A percentile compares a stretch with the other conserved stretches of the same genome.
Conservation (phyloP, 2,329 filamentous ascomycete genomes). For the Claviceps fusiformis region DNA sequence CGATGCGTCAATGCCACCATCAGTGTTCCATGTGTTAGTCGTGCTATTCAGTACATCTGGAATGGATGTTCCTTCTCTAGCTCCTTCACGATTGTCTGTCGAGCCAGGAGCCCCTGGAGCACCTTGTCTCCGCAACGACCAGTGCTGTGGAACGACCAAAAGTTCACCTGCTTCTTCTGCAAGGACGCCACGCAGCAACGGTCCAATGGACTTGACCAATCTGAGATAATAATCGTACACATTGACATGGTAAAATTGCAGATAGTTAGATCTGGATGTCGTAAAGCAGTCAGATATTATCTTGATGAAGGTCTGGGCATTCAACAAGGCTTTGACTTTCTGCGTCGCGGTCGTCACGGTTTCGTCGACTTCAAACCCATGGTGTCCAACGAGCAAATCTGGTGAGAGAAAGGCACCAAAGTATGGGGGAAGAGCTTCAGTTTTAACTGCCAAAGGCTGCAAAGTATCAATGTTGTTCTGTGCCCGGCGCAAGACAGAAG, state of each 20-base stretch:
- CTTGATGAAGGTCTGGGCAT: constrained; percentile 61
- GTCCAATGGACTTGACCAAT: constrained; percentile 63
- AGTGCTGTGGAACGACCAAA: constrained; percentile 57
- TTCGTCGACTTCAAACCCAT: constrained; percentile 21
- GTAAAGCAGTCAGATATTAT: constrained; percentile 64
- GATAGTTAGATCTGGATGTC: constrained; percentile 47
- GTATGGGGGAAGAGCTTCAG: constrained; percentile 44
- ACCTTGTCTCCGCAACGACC: constrained; percentile 30
- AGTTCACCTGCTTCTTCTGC: constrained; percentile 71
- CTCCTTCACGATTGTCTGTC: constrained; percentile 12
- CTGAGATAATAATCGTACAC: constrained; percentile 69
- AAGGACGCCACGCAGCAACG: constrained; percentile 66
- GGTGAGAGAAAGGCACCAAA: constrained; percentile 54
- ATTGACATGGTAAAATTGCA: constrained; percentile 63
- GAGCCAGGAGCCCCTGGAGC: constrained; percentile 11
- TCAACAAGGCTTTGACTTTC: constrained; percentile 65
- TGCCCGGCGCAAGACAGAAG: constrained; percentile 63
- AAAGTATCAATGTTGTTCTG: constrained; percentile 57
- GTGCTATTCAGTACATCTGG: constrained; percentile 18
- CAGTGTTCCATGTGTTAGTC: constrained; percentile 15
- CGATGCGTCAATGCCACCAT: constrained; percentile 11
- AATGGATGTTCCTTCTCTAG: constrained; percentile 13
- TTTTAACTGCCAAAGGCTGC: constrained; percentile 44
- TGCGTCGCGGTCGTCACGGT: constrained; percentile 53
- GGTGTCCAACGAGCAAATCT: constrained; percentile 18